phyloP scores from a whole-genome alignment of 257 asterid genomes.

The Petrea volubilis region DNA sequence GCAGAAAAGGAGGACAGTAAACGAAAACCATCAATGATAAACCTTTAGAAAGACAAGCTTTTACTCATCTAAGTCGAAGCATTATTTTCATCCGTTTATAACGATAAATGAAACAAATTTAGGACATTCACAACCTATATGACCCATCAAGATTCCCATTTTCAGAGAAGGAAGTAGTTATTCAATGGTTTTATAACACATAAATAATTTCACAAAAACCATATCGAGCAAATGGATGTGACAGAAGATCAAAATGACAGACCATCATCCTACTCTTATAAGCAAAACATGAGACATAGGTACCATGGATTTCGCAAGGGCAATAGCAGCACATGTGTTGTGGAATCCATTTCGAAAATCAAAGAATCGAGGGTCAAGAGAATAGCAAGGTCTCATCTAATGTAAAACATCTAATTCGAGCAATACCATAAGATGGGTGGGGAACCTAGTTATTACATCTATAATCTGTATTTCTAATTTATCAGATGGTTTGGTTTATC shows the following conservation, averaged over 20 bases:
- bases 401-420: neutral
- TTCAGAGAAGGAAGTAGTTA: neutral
- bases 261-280: neutral
- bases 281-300: neutral
- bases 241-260: neutral
- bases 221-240: neutral
- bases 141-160: neutral
- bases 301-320: neutral
- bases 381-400: neutral
- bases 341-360: neutral
- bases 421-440: neutral
- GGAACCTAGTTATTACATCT: neutral
- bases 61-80: too few species aligned
- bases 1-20: neutral
- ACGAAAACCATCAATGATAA: neutral
- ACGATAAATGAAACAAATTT: neutral
- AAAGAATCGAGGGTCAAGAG: neutral
- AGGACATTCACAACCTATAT: neutral
- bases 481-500: neutral
- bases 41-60: too few species aligned
- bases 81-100: neutral
- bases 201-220: neutral
- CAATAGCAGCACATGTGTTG: neutral
- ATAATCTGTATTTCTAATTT: neutral
- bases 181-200: neutral